Evolutionary conservation across 352 stramenopile species (phyloP), one percentile per base, ranked within the genome.

Genomic region (Pythium apleroticum): DNA sequence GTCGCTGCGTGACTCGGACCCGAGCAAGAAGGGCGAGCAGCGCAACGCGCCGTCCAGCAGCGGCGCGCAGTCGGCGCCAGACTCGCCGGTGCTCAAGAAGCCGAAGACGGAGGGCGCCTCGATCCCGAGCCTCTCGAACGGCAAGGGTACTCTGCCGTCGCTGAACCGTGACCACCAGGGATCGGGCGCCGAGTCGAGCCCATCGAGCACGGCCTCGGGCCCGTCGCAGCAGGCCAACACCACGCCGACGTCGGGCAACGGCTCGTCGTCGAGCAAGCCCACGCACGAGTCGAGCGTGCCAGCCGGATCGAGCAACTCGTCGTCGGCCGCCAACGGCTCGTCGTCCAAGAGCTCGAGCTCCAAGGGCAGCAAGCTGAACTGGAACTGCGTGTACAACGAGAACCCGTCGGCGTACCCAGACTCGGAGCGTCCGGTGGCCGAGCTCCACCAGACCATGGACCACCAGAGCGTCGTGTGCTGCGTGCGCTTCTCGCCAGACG

Each of bases 371-470:
- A 88, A 88, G 56, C 78, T 92, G 0, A 93, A 95, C 69, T 95
- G 86, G 86, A 91, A 84, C 62, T 90, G 83, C 39, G 81, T 89
- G 50, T 95, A 95, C 71, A 88, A 80, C 25, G 84, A 77, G 52
- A 90, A 84, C 64, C 74, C 74, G 3, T 87, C 78, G 53, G 77
- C 78, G 45, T 91, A 88, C 57, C 76, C 86, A 28, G 86, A 95
- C 46, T 87, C 81, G 48, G 86, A 95, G 64, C 83, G 86, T n/a
- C 86, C 86, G 0, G 80, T 76, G 6, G 84, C 86, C 4, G 86
- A 95, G 66, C 90, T 95, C 80, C 82, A 92, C 53, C 83, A 93
- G 63, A 89, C 84, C n/a, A 90, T 95, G 81, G 84, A 95, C 71
- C 86, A 95, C 69, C 86, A 95, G 60, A 95, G 86, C 69, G 86